Evolutionary conservation across 2,329 filamentous ascomycete species (phyloP).

Genomic region (Penicillium sp.): DNA sequence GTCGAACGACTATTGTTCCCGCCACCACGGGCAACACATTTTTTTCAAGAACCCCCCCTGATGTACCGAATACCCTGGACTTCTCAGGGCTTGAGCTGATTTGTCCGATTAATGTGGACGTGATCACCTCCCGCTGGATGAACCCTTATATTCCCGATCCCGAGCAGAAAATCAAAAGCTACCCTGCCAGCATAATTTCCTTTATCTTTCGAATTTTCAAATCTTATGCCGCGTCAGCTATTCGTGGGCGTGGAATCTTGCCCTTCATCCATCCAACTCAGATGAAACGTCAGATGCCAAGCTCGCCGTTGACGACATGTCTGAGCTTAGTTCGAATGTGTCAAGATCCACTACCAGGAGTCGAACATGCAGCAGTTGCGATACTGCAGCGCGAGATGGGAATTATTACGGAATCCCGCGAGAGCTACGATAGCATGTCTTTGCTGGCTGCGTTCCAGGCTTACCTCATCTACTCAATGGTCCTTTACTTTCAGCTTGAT

Average conservation of each 20-base stretch:
- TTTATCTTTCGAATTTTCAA: conserved; percentile 52
- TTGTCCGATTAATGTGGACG: conserved; percentile 53
- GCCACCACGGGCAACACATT: not conserved
- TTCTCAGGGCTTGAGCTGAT: conserved; percentile 43
- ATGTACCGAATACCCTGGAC: conserved; percentile 24
- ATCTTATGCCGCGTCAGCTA: conserved; percentile 46
- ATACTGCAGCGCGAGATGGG: conserved; percentile 51
- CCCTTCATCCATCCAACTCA: conserved; percentile 54
- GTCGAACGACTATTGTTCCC: not conserved
- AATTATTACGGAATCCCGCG: conserved; percentile 35
- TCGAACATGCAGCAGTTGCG: conserved; percentile 34
- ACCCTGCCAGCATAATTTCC: conserved; percentile 40
- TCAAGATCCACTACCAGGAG: conserved; percentile 40
- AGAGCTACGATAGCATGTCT: conserved; percentile 26
- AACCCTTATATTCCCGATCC: conserved; percentile 52
- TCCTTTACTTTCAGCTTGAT: conserved; percentile 49
- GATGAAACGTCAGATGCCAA: conserved; percentile 23
- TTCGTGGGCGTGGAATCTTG: conserved; percentile 44
- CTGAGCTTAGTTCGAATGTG: conserved; percentile 49
- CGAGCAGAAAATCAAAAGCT: conserved; percentile 49
- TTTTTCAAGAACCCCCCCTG: not conserved
- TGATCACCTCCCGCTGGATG: conserved; percentile 56
- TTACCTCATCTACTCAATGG: conserved; percentile 55
- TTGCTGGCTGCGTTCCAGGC: conserved; percentile 55
- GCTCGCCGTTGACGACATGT: conserved; percentile 46